Conservation (phyloP, 2,329 filamentous ascomycete genomes). For the Sarocladium kiliense region DNA sequence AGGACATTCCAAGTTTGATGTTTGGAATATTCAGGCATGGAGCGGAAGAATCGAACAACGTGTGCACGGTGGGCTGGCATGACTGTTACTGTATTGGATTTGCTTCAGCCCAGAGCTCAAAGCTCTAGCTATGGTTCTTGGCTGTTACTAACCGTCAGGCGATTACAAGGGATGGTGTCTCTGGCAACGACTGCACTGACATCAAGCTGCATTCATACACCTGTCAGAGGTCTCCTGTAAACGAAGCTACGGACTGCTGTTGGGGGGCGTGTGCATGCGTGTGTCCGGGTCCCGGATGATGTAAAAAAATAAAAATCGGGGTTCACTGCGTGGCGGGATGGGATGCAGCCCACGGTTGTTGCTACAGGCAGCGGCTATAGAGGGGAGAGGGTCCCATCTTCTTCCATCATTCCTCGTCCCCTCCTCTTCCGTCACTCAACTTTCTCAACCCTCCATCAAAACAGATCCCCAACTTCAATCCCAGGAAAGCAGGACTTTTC, state of each 20-base stretch:
- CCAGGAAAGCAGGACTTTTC: conserved; percentile 9
- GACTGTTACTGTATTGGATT: no score
- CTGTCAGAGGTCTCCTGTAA: not conserved
- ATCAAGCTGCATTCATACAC: not conserved
- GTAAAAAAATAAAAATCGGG: conserved; percentile 5
- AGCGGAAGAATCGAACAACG: no score
- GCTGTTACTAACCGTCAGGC: not conserved
- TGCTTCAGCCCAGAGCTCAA: not conserved
- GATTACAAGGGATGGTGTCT: not conserved
- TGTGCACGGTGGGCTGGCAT: not conserved
- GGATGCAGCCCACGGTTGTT: not conserved
- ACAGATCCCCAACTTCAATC: not conserved
- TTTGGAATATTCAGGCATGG: no score
- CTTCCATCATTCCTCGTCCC: conserved; percentile 15
- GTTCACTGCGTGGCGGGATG: not conserved
- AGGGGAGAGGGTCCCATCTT: not conserved
- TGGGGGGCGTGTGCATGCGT: not conserved
- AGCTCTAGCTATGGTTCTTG: not conserved
- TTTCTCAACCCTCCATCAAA: not conserved
- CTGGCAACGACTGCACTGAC: not conserved
- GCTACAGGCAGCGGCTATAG: not conserved
- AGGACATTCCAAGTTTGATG: no score
- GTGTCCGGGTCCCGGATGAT: not conserved
- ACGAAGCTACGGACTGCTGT: not conserved
- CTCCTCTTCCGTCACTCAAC: conserved; percentile 13